phyloP scores from a whole-genome alignment of 805 yeast species.

The Brettanomyces nanus region DNA sequence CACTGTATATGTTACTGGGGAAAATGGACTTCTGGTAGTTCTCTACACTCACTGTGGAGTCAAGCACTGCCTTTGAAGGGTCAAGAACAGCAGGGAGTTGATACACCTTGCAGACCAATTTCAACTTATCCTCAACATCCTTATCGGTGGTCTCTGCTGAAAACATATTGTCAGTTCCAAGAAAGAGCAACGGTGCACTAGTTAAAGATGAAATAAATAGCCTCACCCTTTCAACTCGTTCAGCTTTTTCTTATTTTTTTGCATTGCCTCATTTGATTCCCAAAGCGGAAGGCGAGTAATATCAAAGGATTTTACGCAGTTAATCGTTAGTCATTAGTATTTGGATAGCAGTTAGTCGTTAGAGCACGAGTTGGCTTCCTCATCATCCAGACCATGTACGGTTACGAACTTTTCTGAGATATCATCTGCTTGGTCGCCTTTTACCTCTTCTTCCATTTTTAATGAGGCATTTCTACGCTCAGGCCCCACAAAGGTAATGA shows the following conservation, averaged over 20 bases:
- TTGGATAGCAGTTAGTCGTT: too few species aligned
- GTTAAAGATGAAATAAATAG: too few species aligned
- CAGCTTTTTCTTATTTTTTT: too few species aligned
- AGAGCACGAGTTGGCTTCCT: constrained; percentile 17
- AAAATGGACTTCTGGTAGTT: constrained; percentile 18
- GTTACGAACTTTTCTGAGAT: not conserved
- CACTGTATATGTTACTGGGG: constrained; percentile 13
- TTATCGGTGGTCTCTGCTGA: constrained; percentile 8
- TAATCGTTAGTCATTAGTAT: too few species aligned
- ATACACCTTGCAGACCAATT: constrained; percentile 15
- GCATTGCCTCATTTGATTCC: too few species aligned
- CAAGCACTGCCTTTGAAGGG: constrained; percentile 10
- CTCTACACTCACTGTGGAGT: constrained; percentile 13
- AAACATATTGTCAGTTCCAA: too few species aligned
- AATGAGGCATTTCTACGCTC: constrained; percentile 34
- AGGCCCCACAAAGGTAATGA: constrained; percentile 50
- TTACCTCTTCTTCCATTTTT: constrained; percentile 10
- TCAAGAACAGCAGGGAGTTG: constrained; percentile 15
- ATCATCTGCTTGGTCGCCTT: constrained; percentile 11
- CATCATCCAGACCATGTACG: not conserved
- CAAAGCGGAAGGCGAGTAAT: too few species aligned
- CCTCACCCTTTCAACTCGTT: too few species aligned
- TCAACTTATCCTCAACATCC: constrained; percentile 13
- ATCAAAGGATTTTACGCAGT: too few species aligned
- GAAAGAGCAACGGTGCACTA: too few species aligned